Evolutionary conservation across 495 filamentous ascomycete species (phyloP).

Genomic region (Aspergillus nidulans): DNA sequence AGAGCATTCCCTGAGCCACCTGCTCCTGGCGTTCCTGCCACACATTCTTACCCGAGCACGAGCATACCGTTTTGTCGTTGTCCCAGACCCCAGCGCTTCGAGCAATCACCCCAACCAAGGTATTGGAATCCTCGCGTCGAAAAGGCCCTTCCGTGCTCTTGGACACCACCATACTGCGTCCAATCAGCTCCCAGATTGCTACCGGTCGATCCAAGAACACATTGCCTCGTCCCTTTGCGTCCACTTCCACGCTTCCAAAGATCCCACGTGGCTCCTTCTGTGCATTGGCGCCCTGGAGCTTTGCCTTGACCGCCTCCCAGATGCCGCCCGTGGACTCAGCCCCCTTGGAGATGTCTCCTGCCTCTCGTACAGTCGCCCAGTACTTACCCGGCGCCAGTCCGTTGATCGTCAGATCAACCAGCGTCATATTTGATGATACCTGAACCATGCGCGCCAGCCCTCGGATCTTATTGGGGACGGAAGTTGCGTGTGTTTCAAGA

Average conservation of each 20-base stretch:
- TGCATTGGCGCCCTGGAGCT: conserved; percentile 42
- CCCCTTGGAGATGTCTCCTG: conserved; percentile 85
- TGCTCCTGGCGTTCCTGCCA: conserved; percentile 96
- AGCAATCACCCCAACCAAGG: conserved; percentile 87
- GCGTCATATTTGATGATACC: conserved; percentile 65
- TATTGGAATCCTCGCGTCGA: conserved; percentile 69
- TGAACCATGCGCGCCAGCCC: conserved; percentile 80
- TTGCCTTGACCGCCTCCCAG: conserved; percentile 59
- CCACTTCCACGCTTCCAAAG: conserved; percentile 71
- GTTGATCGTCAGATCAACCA: conserved; percentile 84
- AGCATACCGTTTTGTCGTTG: conserved; percentile 95
- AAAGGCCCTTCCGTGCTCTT: conserved; percentile 45
- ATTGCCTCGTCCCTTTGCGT: conserved; percentile 56
- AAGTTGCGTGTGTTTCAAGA: conserved; percentile 76
- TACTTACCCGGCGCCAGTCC: conserved; percentile 82
- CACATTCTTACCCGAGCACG: conserved; percentile 93
- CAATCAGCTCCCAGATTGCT: conserved; percentile 93
- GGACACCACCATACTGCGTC: conserved; percentile 79
- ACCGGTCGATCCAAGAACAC: conserved; percentile 76
- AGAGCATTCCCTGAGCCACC: conserved; percentile 80
- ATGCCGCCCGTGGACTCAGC: conserved; percentile 76
- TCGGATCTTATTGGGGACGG: conserved; percentile 58
- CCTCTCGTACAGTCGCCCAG: conserved; percentile 73
- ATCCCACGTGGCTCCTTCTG: conserved; percentile 54
- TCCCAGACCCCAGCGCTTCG: conserved; percentile 96